Evolutionary conservation across 202 grass and related monocot genomes (phyloP), one percentile per base, ranked within the genome.

Genomic region (Zoysia matrella): DNA sequence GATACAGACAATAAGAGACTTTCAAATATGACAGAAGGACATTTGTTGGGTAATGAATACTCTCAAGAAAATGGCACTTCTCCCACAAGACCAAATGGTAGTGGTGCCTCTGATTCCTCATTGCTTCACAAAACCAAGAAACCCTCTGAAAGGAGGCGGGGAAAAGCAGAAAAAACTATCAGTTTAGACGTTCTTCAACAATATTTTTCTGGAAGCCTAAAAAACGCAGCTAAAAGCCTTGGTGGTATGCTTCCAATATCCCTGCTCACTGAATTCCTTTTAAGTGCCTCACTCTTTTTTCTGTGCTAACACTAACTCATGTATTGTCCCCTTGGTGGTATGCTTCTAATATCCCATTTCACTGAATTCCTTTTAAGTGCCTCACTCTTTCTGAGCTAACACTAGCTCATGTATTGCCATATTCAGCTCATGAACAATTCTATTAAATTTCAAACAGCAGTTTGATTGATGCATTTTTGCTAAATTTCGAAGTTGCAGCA

Each of bases 151-250:
- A 98, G 88, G 75, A 98, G 83, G 86, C 77, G 92, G 44, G 95
- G 92, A 45, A 98, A 98, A 82, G 95, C 95, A 83, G 95, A 95
- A 88, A 98, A 98, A 83, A 91, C 83, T 66, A 93, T 95, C 60
- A 95, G 92, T 73, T 86, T 98, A 81, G 90, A 98, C 3, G 88
- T 98, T 84, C 92, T 98, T 80, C 92, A 95, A 73, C 90, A 95
- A 74, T 93, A 95, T 60, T 98, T 98, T 87, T 91, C 90, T 63
- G 92, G 92, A 74, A 95, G 92, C 77, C 80, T 98, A 66, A 98
- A 98, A 87, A 87, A 86, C 30, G 95, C 92, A 60, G 92, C 95
- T 73, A 98, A 95, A 88, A 95, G 88, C 74, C 90, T 98, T 48
- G 95, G 95, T 18, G 95, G 90, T 95, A 93, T 52, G 81, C 16